Evolutionary conservation across 163 green algal species (phyloP).

Genomic region (Prototheca cutis): DNA sequence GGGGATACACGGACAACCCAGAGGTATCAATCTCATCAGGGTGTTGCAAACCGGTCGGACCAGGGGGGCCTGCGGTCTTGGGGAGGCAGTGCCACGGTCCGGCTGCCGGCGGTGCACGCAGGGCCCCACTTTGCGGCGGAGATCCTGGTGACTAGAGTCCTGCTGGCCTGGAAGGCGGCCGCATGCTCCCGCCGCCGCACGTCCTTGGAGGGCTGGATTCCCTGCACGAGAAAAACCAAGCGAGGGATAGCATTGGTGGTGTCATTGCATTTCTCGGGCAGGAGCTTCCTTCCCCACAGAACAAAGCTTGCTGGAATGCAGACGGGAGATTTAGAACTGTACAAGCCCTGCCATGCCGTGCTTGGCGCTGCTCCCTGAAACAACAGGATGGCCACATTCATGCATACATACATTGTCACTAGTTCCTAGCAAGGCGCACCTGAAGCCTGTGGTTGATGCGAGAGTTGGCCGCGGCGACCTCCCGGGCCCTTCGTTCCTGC

Average conservation of each 20-base stretch:
- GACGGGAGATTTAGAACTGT: too few species aligned
- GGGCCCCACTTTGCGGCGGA: background rate
- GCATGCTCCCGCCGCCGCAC: background rate
- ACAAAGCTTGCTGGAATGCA: too few species aligned
- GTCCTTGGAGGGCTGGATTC: background rate
- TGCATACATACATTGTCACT: background rate
- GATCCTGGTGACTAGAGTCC: background rate
- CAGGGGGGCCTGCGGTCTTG: background rate
- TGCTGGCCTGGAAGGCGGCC: background rate
- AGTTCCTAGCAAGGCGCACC: background rate
- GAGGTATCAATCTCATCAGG: too few species aligned
- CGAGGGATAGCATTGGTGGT: too few species aligned
- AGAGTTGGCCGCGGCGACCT: conserved; percentile 7
- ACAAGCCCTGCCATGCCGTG: too few species aligned
- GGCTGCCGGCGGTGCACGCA: background rate
- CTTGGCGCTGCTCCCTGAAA: too few species aligned
- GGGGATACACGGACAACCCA: too few species aligned
- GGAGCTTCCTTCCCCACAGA: too few species aligned
- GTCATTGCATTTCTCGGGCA: too few species aligned
- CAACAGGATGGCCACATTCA: too few species aligned
- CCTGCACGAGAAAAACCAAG: background rate
- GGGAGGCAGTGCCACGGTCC: background rate
- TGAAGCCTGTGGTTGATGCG: conserved; percentile 15
- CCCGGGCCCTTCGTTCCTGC: background rate
- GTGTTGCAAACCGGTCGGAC: background rate